These are phyloP conservation scores for Coniochaeta ligniaria DNA, from an alignment of 2,329 filamentous ascomycete species.

Conservation along the genomic window DNA sequence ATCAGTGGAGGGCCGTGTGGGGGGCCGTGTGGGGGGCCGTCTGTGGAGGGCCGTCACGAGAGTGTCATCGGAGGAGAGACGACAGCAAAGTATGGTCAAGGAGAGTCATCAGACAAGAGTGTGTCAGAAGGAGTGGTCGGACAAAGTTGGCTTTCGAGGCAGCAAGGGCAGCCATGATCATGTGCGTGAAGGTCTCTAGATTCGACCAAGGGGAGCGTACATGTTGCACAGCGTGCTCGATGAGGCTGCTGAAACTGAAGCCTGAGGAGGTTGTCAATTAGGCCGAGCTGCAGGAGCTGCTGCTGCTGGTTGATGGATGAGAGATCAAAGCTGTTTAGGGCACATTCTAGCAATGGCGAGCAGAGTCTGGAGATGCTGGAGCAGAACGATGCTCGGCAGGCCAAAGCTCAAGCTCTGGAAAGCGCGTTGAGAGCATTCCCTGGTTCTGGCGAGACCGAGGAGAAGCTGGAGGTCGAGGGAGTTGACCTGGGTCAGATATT, in stretches of 20 bases:
- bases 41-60: no score
- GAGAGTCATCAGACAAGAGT: no score
- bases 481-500: slow-evolving; percentile 30
- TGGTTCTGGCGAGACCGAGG: slow-evolving; percentile 32
- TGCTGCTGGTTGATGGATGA: slow-evolving; percentile 13
- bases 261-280: slow-evolving; percentile 19
- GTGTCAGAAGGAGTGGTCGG: no score
- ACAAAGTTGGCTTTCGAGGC: no score
- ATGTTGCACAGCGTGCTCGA: no score
- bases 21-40: no score
- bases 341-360: slow-evolving; percentile 23
- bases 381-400: slow-evolving; percentile 29
- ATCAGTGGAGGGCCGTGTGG: no score
- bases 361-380: slow-evolving; percentile 32
- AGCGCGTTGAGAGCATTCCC: slow-evolving; percentile 32
- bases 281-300: slow-evolving; percentile 17
- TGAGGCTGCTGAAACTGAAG: slow-evolving; percentile 24
- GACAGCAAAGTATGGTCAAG: no score
- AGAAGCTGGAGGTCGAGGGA: slow-evolving; percentile 36
- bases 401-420: slow-evolving; percentile 33
- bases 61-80: no score
- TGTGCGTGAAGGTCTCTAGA: no score
- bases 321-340: slow-evolving; percentile 21
- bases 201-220: no score
- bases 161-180: no score